Evolutionary conservation across 2,329 filamentous ascomycete species (phyloP), one percentile per base, ranked within the genome.

Genomic region (Teratosphaeria epicoccoides): DNA sequence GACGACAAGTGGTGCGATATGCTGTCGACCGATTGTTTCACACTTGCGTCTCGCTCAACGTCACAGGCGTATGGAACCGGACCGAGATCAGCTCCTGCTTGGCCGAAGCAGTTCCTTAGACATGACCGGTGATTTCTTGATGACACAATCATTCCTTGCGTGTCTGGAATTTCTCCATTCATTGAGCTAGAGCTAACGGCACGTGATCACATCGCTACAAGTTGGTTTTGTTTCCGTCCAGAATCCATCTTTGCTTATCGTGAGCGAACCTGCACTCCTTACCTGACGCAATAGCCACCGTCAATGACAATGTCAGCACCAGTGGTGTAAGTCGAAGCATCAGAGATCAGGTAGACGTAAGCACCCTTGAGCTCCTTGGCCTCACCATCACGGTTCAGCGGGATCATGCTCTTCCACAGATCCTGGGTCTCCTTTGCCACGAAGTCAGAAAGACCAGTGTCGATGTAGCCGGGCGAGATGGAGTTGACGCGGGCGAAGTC

Each of bases 401-500:
- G 78, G 56, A 81, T 81, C 78, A 80, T 80, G 23, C 69, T 73
- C 64, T 76, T 71, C 79, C 79, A 81, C 49, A 81, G 64, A 55
- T 79, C 67, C 70, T 81, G 77, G 1, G 69, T 71, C 56, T 81
- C 69, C 71, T 80, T 66, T 52, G 76, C 74, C 28, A 84, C 79
- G 62, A 84, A 84, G 68, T 84, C 81, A 55, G 77, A 81, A 49
- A 84, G 71, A 55, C 80, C 82, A 22, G 82, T 85, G 68, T 83
- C 81, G 61, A 84, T 84, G 70, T 84, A 84, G 49, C 82, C 82
- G 5, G 82, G 82, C 3, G 80, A 83, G 67, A 85, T 80, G 66
- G 73, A 77, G 73, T 85, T 85, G 62, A 83, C 81, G 59, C 82
- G 77, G 46, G 82, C 82, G 67, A 84, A 84, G 66, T 82, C 80